phyloP scores from a whole-genome alignment of 257 asterid species.

The Eucommia ulmoides region DNA sequence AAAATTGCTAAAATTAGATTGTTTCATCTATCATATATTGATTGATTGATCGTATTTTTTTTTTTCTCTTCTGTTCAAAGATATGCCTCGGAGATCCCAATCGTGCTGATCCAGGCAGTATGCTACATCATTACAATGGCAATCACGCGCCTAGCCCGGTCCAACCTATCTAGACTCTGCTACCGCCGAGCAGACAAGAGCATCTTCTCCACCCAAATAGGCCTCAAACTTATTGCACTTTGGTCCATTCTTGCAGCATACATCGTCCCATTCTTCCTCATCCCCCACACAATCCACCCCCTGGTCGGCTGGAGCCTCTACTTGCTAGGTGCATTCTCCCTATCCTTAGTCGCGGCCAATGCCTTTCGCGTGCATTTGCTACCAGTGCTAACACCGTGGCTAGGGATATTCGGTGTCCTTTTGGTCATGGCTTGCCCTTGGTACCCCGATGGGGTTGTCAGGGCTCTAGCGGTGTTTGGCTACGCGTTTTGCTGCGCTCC shows the following conservation, averaged over 20 bases:
- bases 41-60: too few species aligned
- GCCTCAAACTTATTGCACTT: constrained; percentile 55
- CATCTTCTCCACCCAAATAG: constrained; percentile 35
- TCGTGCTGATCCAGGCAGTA: constrained; percentile 38
- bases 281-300: constrained; percentile 82
- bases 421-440: constrained; percentile 81
- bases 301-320: constrained; percentile 72
- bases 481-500: constrained; percentile 76
- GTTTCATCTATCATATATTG: too few species aligned
- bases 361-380: constrained; percentile 54
- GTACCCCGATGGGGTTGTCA: constrained; percentile 59
- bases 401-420: constrained; percentile 61
- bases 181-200: constrained; percentile 66
- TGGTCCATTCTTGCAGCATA: constrained; percentile 70
- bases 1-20: too few species aligned
- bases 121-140: constrained; percentile 55
- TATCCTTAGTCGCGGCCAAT: constrained; percentile 44
- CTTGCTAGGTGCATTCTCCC: constrained; percentile 52
- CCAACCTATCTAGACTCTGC: constrained; percentile 58
- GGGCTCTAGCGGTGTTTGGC: constrained; percentile 60
- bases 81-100: constrained; percentile 57
- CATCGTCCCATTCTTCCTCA: constrained; percentile 46
- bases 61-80: constrained; percentile 23
- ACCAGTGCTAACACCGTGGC: constrained; percentile 55
- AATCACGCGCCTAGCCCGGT: constrained; percentile 66